Base-by-base conservation (phyloP, 768 basidiomycete genomes). In the Boletus patriciae region DNA sequence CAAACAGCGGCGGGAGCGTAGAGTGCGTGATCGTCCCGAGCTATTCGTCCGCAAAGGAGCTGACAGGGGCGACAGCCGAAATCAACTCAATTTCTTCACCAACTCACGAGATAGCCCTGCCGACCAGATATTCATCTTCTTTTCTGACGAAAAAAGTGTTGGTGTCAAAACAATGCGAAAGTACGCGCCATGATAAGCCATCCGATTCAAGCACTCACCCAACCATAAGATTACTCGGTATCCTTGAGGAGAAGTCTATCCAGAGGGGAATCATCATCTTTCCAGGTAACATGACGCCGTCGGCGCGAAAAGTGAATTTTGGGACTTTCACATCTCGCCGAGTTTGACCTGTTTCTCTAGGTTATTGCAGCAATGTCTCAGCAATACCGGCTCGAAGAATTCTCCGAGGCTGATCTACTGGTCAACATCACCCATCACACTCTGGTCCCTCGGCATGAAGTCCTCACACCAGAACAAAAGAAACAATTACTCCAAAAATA, bases 401-500 rank as follows among this genome's bases (percentile, higher is more conserved):
- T 98, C 72, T 90, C 94, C 19, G 97, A 98, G 74, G 85, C 94
- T 12, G 96, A 98, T 72, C 78, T 99, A 18, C 82, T 98, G 7
- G 97, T 99, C 62, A 99, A 99, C 74, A 98, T 99, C 67, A 94
- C 92, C 6, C 89, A 94, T 66, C 97, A 99, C 69, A 90, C 90
- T 21, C 82, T 99, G 37, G 97, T 99, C 2, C 97, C 97, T 45
- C 84, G 82, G 58, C 97, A 99, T 70, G 88, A 95, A 62, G 86
- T 98, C 57, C 81, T 98, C 59, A 82, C 83, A 15, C 74, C 82
- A 27, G 91, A 94, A 59, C 88, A 97, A 70, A 99, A 98, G 79
- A 87, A 85, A 68, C 71, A 82, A 21, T 76, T 99, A 52, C 78
- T 99, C 54, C 85, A 90, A 74, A 88, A 88, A 84, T 99, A 99